Evolutionary conservation across 2,329 filamentous ascomycete species (phyloP).

Genomic region (Fusarium sp.): DNA sequence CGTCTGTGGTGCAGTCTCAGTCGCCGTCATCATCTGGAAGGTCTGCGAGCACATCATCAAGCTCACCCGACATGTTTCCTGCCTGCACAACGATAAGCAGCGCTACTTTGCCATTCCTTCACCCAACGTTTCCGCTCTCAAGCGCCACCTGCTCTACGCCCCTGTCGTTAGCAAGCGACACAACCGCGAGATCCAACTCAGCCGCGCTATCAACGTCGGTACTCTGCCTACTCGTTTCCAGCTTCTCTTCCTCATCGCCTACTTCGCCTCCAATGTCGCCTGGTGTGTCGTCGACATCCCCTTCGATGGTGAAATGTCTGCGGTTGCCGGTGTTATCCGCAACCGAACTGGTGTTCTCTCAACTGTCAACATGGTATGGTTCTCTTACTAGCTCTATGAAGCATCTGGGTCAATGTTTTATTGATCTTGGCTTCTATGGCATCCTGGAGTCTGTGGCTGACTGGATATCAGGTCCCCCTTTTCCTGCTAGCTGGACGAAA

Average conservation of each 20-base stretch:
- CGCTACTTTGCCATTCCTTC: constrained; percentile 78
- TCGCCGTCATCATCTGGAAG: constrained; percentile 75
- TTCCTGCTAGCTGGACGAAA: constrained; percentile 81
- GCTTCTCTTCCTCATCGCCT: constrained; percentile 64
- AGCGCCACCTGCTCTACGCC: constrained; percentile 80
- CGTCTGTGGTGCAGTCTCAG: constrained; percentile 73
- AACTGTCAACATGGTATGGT: constrained; percentile 77
- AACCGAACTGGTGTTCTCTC: constrained; percentile 78
- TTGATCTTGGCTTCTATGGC: neutral
- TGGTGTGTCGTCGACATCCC: constrained; percentile 76
- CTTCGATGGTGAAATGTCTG: constrained; percentile 62
- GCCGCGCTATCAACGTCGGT: constrained; percentile 66
- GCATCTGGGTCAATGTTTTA: neutral
- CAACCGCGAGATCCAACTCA: constrained; percentile 72
- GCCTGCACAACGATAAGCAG: constrained; percentile 83
- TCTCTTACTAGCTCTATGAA: neutral
- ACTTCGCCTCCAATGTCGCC: constrained; percentile 68
- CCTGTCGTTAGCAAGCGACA: constrained; percentile 72
- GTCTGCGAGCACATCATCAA: constrained; percentile 69
- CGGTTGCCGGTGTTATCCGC: constrained; percentile 64
- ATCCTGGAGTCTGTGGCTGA: constrained; percentile 2
- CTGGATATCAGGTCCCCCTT: constrained; percentile 65
- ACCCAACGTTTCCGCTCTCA: constrained; percentile 67
- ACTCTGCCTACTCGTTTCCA: constrained; percentile 74
- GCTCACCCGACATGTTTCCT: constrained; percentile 79